A percentile compares a stretch with the other conserved stretches of the same genome.
These are phyloP conservation scores for Lipomyces oligophaga DNA, from an alignment of 805 yeast species.

Conservation along the genomic window DNA sequence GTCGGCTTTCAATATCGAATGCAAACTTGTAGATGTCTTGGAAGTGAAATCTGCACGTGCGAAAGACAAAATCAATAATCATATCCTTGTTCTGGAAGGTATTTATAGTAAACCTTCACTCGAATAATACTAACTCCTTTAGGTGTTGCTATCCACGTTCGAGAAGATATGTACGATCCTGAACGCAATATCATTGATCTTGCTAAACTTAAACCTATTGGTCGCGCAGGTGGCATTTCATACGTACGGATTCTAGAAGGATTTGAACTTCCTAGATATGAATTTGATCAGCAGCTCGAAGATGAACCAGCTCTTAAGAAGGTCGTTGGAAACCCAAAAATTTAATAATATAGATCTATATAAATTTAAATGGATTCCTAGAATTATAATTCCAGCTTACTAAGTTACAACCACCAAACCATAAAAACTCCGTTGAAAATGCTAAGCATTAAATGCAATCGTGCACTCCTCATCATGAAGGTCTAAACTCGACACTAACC, in stretches of 20 bases:
- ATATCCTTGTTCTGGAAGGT: conserved; percentile 47
- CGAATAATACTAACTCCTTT: too few species aligned
- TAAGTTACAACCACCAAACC: neutral
- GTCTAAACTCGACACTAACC: conserved; percentile 26
- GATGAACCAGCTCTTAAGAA: conserved; percentile 7
- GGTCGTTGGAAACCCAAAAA: neutral
- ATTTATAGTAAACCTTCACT: too few species aligned
- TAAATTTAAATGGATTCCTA: too few species aligned
- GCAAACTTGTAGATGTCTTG: conserved; percentile 45
- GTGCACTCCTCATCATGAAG: conserved; percentile 3
- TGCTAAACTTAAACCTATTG: conserved; percentile 50
- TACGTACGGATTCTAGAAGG: conserved; percentile 48
- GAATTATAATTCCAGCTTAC: neutral
- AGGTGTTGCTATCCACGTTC: conserved; percentile 55
- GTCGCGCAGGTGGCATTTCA: conserved; percentile 51
- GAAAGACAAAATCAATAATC: conserved; percentile 38
- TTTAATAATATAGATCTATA: neutral
- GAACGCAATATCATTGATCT: conserved; percentile 44
- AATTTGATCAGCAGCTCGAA: conserved; percentile 32
- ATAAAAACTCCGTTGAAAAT: too few species aligned
- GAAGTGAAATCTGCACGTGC: conserved; percentile 42
- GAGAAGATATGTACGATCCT: conserved; percentile 51
- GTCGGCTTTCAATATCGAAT: conserved; percentile 55
- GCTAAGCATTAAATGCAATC: too few species aligned
- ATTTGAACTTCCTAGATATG: conserved; percentile 48